Evolutionary conservation across 495 filamentous ascomycete genomes (phyloP), one percentile per base, ranked within the genome.

Genomic region (Hypomontagnella monticulosa): DNA sequence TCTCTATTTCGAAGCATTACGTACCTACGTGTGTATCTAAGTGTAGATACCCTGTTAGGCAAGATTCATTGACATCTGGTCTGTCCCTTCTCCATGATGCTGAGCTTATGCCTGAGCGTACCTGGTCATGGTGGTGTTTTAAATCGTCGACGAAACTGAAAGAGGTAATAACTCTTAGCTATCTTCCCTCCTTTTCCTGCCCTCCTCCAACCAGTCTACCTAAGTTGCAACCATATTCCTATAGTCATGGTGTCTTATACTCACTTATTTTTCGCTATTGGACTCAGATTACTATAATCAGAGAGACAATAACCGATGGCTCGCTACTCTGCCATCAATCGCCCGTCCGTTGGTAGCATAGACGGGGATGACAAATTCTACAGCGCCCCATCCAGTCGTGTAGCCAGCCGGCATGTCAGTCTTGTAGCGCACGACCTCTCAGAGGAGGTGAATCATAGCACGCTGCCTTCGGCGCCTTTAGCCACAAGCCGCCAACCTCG

Each of bases 311-410:
- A 19, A 34, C 10, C 18, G 41, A 67, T 67, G 64, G 36, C 58
- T 43, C 51, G 43, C 40, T 33, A 16, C 36, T 37, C 43, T 51
- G 14, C 48, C 18, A 14, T 48, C 14, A 23, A 55, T 36, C 64
- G 58, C 33, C 36, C 47, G 23, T 62, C 64, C 1, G 33, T 52
- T 36, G 41, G 52, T 36, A 62, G 58, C 48, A 30, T 54, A 4
- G 64, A 67, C 12, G 57, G 6, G 23, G 23, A 67, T 30, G 58
- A 58, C 27, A 51, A 52, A 23, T 67, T 67, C 42, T 67, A 67
- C 48, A 67, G 52, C 11, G 64, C 64, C 32, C 36, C 40, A 8
- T 57, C 64, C 7, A 67, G 64, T 33, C 64, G 46, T 7, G 11
- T 58, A 41, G 48, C 33, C 18, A 67, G 57, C 27, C 64, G 53